Percentiles rank a stretch among this genome's conserved stretches.
phyloP scores from a whole-genome alignment of 1,139 yeast species.

The Saccharomyces hybrid region DNA sequence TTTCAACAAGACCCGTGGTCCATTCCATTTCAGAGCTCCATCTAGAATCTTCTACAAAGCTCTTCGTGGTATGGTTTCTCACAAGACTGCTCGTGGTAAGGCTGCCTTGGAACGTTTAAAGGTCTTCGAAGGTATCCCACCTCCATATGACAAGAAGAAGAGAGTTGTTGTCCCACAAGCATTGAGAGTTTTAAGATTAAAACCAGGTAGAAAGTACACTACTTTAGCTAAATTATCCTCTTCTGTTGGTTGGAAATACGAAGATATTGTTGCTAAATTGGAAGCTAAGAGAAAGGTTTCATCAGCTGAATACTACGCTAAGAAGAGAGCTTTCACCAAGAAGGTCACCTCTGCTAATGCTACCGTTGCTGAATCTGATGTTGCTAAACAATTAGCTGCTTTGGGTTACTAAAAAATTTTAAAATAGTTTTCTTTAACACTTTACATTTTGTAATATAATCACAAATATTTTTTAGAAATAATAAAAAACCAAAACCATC shows the following conservation, averaged over 20 bases:
- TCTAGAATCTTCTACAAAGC: conserved; percentile 99
- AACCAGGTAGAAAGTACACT: conserved; percentile 99
- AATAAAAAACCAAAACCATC: not conserved
- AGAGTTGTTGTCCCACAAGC: conserved; percentile 99
- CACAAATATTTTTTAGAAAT: not conserved
- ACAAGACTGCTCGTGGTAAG: conserved; percentile 99
- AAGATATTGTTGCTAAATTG: conserved; percentile 91
- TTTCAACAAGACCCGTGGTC: conserved; percentile 98
- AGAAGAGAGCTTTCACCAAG: conserved; percentile 94
- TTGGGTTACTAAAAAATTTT: conserved; percentile 60
- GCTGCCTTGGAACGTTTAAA: conserved; percentile 99
- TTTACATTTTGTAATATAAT: not conserved
- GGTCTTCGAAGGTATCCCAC: conserved; percentile 99
- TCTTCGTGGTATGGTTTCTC: conserved; percentile 98
- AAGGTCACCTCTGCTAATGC: conserved; percentile 82
- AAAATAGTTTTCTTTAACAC: not conserved
- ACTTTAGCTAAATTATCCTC: conserved; percentile 93
- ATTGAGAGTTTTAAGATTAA: conserved; percentile 96
- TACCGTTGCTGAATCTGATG: conserved; percentile 61
- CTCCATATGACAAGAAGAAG: conserved; percentile 99
- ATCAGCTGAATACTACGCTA: conserved; percentile 98
- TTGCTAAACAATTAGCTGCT: conserved; percentile 73
- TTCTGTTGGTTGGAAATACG: conserved; percentile 99
- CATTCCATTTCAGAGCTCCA: conserved; percentile 99
- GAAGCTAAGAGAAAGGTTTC: conserved; percentile 99